Evolutionary conservation across 495 filamentous ascomycete species (phyloP).

Genomic region (Neurospora sp.): DNA sequence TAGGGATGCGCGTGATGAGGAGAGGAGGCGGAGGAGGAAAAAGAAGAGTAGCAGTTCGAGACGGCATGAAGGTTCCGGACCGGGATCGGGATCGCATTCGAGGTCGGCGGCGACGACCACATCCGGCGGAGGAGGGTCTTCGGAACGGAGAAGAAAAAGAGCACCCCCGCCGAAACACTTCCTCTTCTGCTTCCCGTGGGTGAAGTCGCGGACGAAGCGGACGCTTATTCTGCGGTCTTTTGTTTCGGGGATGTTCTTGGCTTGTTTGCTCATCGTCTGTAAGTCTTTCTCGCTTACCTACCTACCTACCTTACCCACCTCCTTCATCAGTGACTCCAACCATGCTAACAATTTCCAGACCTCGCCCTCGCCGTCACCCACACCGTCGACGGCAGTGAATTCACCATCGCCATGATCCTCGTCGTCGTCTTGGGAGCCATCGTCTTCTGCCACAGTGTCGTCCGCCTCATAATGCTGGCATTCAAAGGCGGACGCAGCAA

Average conservation of each 20-base stretch:
- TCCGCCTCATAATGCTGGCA: constrained; percentile 58
- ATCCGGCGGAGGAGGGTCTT: neutral
- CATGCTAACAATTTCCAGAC: constrained; percentile 35
- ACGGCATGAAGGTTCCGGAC: neutral
- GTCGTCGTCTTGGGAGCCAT: constrained; percentile 62
- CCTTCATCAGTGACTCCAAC: neutral
- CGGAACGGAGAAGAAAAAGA: neutral
- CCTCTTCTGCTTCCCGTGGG: constrained; percentile 41
- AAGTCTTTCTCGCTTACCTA: constrained; percentile 15
- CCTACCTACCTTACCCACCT: too few relatives aligned
- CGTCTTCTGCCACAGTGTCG: constrained; percentile 68
- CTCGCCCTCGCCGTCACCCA: constrained; percentile 56
- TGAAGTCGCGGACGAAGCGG: constrained; percentile 42
- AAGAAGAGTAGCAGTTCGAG: constrained; percentile 1
- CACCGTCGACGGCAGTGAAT: constrained; percentile 45
- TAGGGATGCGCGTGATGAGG: neutral
- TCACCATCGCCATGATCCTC: constrained; percentile 67
- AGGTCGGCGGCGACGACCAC: neutral
- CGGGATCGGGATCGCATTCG: neutral
- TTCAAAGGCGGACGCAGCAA: constrained; percentile 25
- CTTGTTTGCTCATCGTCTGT: constrained; percentile 50
- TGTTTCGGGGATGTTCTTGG: constrained; percentile 44
- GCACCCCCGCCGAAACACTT: constrained; percentile 28
- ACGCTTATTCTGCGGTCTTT: constrained; percentile 49
- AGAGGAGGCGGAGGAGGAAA: constrained; percentile 1